These are phyloP conservation scores for Chaetoceros muelleri DNA, from an alignment of 108 stramenopile species.

Conservation along the genomic window DNA sequence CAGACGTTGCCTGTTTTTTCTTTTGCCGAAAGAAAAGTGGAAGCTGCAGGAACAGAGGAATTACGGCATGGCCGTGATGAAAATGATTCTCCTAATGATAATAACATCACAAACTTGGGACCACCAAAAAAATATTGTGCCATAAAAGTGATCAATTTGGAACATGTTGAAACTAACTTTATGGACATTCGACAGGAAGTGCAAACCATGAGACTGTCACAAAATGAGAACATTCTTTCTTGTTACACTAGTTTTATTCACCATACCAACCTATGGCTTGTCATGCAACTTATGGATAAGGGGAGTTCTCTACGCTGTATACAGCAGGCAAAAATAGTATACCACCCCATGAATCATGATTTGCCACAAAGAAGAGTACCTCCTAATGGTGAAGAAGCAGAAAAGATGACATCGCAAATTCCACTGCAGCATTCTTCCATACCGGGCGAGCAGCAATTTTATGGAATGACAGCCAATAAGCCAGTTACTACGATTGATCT, in stretches of 20 bases:
- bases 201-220: constrained; percentile 84
- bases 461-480: too few relatives aligned
- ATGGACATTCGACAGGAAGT: constrained; percentile 90
- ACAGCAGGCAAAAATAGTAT: constrained; percentile 28
- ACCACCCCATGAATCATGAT: background rate
- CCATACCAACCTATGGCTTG: constrained; percentile 84
- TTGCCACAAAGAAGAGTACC: constrained; percentile 1
- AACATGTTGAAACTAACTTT: constrained; percentile 78
- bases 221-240: constrained; percentile 81
- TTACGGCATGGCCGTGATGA: constrained; percentile 4
- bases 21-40: constrained; percentile 2
- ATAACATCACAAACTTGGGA: background rate
- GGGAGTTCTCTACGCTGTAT: constrained; percentile 76
- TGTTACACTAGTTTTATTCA: constrained; percentile 88
- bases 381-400: background rate
- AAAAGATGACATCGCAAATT: too few relatives aligned
- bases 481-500: constrained; percentile 14
- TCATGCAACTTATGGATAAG: constrained; percentile 90
- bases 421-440: too few relatives aligned
- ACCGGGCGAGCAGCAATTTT: too few relatives aligned
- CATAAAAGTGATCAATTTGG: constrained; percentile 91
- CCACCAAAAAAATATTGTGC: constrained; percentile 35
- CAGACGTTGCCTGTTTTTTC: constrained; percentile 3
- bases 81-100: background rate
- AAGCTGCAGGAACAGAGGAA: background rate